Evolutionary conservation across 2,329 filamentous ascomycete species (phyloP), one percentile per base, ranked within the genome.

Genomic region (Paecilomyces sp.): DNA sequence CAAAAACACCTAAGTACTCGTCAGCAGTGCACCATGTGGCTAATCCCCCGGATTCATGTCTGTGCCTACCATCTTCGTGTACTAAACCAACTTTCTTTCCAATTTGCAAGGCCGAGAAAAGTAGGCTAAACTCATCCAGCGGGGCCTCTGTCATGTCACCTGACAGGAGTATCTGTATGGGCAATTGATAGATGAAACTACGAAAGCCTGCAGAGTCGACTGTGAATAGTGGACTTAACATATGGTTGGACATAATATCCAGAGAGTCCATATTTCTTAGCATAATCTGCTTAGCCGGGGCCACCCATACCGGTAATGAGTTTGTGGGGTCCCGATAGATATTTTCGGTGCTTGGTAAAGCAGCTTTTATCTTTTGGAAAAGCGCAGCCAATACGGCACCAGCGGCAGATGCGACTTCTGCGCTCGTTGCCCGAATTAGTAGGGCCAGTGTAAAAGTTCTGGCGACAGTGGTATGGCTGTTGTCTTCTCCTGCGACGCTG

Each of bases 41-140:
- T 47, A 47, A 18, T 47, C 4, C 41, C 18, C 5, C 13, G 3
- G 8, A 1, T 18, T 6, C 18, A 9, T 6, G 18, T 18, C n/a
- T 47, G n/a, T 47, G 70, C 73, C 66, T 75, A 84, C 85, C 80
- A 64, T 87, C 85, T 66, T 90, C 88, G 60, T 88, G 86, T 1
- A 91, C 85, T 18, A 90, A 74, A 1, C 88, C 88, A 41, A 83
- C 77, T 67, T 88, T 88, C 72, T 90, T 91, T 13, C 86, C 88
- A 15, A 86, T 82, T 63, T 90, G 87, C 52, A 91, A 77, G n/a
- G 86, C 83, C 53, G 87, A 82, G 51, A 91, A 79, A 63, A 86
- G 84, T 9, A 91, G 73, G 52, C 86, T 77, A 0, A 84, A 81
- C 57, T 84, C 80, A 13, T 79, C 74, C 57, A 85, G 79, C 28